Percentiles rank a stretch among this genome's conserved stretches.
These are phyloP conservation scores for Ceratocystis colombiana DNA, from an alignment of 2,329 filamentous ascomycete genomes.

Conservation along the genomic window DNA sequence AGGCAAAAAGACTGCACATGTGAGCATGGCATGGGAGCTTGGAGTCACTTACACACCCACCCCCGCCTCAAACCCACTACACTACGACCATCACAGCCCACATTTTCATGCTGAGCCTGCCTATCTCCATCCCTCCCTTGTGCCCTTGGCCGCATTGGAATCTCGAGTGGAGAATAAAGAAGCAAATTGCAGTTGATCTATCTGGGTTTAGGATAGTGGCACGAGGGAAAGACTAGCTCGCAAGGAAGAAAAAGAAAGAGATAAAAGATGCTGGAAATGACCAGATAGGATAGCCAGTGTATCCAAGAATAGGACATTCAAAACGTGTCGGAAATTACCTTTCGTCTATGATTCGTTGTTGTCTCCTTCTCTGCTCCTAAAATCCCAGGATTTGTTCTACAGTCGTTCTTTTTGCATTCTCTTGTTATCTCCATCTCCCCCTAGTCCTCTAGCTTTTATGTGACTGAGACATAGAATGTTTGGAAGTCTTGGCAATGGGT, in stretches of 20 bases:
- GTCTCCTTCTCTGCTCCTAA: neutral
- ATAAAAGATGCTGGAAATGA: neutral
- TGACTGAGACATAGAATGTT: constrained; percentile 14
- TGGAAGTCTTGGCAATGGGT: constrained; percentile 11
- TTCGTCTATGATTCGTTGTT: constrained; percentile 4
- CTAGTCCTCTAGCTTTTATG: neutral
- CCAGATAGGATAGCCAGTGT: neutral
- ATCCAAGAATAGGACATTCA: constrained; percentile 13
- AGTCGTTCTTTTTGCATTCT: constrained; percentile 14
- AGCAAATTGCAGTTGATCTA: constrained; percentile 8
- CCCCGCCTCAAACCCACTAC: neutral
- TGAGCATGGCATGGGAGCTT: neutral
- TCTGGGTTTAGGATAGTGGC: neutral
- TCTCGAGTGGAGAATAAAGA: neutral
- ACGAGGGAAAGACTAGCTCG: neutral
- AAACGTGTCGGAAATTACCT: constrained; percentile 16
- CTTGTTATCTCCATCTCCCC: neutral
- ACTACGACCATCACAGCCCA: neutral
- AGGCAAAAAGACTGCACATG: neutral
- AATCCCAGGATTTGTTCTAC: neutral
- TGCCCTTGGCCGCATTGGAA: neutral
- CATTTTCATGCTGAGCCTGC: neutral
- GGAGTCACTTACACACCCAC: neutral
- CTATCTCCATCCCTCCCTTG: neutral
- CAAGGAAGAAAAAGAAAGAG: neutral